These are phyloP conservation scores for Coriaria nepalensis DNA, from an alignment of 306 rosid species.

Conservation along the genomic window DNA sequence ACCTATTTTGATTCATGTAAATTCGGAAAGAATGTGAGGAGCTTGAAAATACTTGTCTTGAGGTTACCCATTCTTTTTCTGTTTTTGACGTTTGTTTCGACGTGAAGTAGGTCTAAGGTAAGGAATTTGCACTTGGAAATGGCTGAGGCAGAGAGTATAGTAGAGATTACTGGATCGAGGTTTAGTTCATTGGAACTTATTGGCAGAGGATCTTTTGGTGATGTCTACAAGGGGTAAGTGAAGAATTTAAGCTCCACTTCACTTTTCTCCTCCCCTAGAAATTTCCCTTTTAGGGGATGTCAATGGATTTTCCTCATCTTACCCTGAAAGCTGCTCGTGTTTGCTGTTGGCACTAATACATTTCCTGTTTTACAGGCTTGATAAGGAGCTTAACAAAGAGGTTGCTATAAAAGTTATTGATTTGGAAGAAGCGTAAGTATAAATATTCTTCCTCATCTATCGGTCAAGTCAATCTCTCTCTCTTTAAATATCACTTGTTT, in stretches of 20 bases:
- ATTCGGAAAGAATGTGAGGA: constrained; percentile 20
- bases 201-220: constrained; percentile 95
- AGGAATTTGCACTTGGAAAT: constrained; percentile 30
- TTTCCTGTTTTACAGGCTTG: constrained; percentile 58
- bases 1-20: constrained; percentile 11
- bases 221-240: constrained; percentile 87
- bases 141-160: constrained; percentile 66
- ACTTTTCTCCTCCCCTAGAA: neutral
- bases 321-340: neutral
- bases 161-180: constrained; percentile 78
- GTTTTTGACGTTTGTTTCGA: constrained; percentile 22
- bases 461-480: no score
- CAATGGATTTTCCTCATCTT: neutral
- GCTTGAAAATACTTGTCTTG: constrained; percentile 18
- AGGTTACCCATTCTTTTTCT: constrained; percentile 10
- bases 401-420: constrained; percentile 97
- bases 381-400: constrained; percentile 74
- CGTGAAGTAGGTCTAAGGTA: constrained; percentile 19
- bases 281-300: no score
- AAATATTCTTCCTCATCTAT: constrained; percentile 1
- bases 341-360: neutral
- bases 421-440: constrained; percentile 96
- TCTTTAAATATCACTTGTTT: no score
- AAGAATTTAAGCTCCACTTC: constrained; percentile 6
- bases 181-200: constrained; percentile 77